phyloP scores from a whole-genome alignment of 768 basidiomycete genomes.

The Dioszegia hungarica region DNA sequence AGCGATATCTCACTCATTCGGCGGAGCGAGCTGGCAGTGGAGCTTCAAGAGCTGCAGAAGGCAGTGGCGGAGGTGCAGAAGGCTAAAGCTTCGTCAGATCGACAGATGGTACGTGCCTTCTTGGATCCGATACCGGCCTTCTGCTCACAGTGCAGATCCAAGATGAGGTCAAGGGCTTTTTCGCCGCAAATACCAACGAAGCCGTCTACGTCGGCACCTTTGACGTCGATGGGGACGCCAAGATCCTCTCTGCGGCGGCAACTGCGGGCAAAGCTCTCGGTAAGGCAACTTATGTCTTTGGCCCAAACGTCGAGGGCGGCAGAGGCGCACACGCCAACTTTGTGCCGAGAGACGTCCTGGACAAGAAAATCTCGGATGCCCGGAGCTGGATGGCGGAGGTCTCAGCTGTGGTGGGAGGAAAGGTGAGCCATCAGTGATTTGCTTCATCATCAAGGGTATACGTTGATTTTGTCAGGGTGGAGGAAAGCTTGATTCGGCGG shows the following conservation, averaged over 20 bases:
- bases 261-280: conserved; percentile 73
- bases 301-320: conserved; percentile 61
- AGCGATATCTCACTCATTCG: conserved; percentile 79
- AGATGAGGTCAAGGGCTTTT: conserved; percentile 65
- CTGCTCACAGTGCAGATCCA: conserved; percentile 61
- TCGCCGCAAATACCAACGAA: conserved; percentile 68
- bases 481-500: conserved; percentile 86
- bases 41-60: conserved; percentile 66
- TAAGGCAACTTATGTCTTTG: conserved; percentile 89
- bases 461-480: conserved; percentile 63
- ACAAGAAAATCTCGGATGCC: conserved; percentile 63
- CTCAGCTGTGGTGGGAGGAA: conserved; percentile 77
- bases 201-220: conserved; percentile 66
- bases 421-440: conserved; percentile 61
- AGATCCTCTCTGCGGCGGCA: conserved; percentile 56
- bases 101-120: conserved; percentile 57
- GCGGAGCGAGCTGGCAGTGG: conserved; percentile 74
- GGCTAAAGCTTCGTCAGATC: conserved; percentile 68
- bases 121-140: too few species aligned
- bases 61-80: conserved; percentile 78
- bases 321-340: conserved; percentile 87
- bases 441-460: not conserved
- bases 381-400: conserved; percentile 82
- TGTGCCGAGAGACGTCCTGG: conserved; percentile 61
- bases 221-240: conserved; percentile 76